Conservation (phyloP, 345 rosid species). For the Eucalyptus pauciflora region DNA sequence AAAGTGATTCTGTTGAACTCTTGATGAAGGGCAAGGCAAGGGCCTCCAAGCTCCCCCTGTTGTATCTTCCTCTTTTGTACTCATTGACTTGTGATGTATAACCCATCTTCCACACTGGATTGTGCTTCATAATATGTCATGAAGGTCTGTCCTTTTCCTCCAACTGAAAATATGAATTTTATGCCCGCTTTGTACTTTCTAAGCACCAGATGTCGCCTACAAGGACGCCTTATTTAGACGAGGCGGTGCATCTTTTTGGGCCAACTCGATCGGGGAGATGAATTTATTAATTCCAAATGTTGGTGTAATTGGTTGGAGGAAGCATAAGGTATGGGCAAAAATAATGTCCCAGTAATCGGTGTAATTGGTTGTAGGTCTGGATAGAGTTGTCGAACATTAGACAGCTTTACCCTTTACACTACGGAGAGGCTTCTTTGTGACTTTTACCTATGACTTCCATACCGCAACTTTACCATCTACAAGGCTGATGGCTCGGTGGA, state of each 20-base stretch:
- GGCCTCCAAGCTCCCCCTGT: too few relatives aligned
- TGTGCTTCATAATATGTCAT: conserved; percentile 51
- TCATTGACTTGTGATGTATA: too few relatives aligned
- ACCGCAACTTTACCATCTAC: not conserved
- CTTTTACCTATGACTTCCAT: not conserved
- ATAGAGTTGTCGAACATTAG: not conserved
- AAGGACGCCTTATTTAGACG: not conserved
- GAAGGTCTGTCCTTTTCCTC: conserved; percentile 40
- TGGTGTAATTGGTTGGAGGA: not conserved
- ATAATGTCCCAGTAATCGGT: not conserved
- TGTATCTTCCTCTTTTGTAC: too few relatives aligned
- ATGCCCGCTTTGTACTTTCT: not conserved
- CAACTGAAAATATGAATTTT: not conserved
- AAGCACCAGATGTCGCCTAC: not conserved
- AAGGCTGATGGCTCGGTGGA: not conserved
- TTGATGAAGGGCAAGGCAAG: too few relatives aligned
- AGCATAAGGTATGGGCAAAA: not conserved
- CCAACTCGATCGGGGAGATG: not conserved
- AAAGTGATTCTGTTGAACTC: too few relatives aligned
- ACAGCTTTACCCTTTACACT: not conserved
- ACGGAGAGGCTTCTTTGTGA: not conserved
- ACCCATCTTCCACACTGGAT: too few relatives aligned
- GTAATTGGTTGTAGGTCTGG: not conserved
- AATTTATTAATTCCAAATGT: not conserved
- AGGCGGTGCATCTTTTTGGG: not conserved